Percentiles rank a stretch among this genome's conserved stretches.
Conservation (phyloP, 2,329 filamentous ascomycete genomes). For the Davidsoniella eucalypti region DNA sequence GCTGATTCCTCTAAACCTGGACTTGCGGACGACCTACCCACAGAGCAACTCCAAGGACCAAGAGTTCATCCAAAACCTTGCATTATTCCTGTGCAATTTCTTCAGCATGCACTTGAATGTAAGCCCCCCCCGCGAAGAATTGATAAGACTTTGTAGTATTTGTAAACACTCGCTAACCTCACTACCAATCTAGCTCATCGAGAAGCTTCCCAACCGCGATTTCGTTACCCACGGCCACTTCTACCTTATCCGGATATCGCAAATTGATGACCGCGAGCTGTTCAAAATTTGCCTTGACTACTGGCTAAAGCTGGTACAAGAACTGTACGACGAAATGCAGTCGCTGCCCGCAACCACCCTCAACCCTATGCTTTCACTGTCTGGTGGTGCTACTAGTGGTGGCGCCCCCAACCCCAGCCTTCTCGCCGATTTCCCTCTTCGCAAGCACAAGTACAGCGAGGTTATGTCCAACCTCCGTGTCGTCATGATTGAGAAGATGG, state of each 20-base stretch:
- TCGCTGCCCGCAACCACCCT: constrained; percentile 82
- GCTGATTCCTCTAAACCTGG: constrained; percentile 79
- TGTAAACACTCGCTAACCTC: constrained; percentile 13
- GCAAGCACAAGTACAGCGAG: constrained; percentile 96
- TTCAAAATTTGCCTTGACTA: constrained; percentile 99
- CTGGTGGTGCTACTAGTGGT: constrained; percentile 53
- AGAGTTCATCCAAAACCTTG: constrained; percentile 93
- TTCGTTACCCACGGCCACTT: constrained; percentile 93
- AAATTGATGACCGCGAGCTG: constrained; percentile 96
- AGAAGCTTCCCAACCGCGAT: constrained; percentile 87
- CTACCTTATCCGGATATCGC: constrained; percentile 93
- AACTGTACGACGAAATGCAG: constrained; percentile 98
- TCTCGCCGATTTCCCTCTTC: constrained; percentile 78
- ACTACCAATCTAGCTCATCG: constrained; percentile 49
- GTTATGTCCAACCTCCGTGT: constrained; percentile 84
- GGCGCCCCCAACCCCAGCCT: constrained; percentile 72
- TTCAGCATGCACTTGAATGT: constrained; percentile 84
- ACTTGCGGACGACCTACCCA: constrained; percentile 81
- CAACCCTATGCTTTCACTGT: constrained; percentile 70
- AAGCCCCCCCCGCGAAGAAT: constrained; percentile 18
- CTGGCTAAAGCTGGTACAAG: constrained; percentile 96
- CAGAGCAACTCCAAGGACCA: constrained; percentile 86
- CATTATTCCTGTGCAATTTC: constrained; percentile 91
- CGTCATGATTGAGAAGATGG: constrained; percentile 99
- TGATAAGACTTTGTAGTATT: background rate